phyloP scores from a whole-genome alignment of 345 rosid species.

The Aethionema arabicum region DNA sequence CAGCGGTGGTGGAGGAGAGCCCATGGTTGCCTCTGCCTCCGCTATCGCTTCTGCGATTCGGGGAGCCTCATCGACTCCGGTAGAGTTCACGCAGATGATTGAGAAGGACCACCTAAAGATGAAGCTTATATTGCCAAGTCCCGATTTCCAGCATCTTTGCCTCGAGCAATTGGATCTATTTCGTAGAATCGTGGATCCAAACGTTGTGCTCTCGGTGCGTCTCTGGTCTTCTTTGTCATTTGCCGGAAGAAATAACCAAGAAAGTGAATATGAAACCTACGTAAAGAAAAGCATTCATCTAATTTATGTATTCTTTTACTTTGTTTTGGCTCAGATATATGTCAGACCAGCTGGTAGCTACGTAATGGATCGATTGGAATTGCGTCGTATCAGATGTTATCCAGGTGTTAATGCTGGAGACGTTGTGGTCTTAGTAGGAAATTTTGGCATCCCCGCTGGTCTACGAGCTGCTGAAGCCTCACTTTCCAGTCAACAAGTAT shows the following conservation, averaged over 20 bases:
- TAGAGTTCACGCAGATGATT: conserved; percentile 65
- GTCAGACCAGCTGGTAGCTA: conserved; percentile 95
- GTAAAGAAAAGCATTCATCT: background rate
- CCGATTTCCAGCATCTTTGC: conserved; percentile 81
- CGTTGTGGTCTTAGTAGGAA: conserved; percentile 71
- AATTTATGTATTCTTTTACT: background rate
- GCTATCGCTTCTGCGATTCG: conserved; percentile 78
- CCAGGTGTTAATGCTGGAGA: conserved; percentile 53
- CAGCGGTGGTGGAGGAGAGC: conserved; percentile 13
- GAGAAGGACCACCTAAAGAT: conserved; percentile 52
- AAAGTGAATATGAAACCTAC: background rate
- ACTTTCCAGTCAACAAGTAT: conserved; percentile 70
- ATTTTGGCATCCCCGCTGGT: conserved; percentile 69
- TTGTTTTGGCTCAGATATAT: conserved; percentile 50
- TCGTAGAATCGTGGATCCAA: conserved; percentile 67
- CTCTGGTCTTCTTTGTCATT: background rate
- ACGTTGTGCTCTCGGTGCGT: conserved; percentile 70
- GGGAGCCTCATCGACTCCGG: conserved; percentile 60
- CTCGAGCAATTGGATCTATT: conserved; percentile 78
- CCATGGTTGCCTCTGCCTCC: conserved; percentile 63
- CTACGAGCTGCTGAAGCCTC: conserved; percentile 83
- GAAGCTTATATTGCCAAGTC: conserved; percentile 68
- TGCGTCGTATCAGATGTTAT: conserved; percentile 65
- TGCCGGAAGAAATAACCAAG: background rate
- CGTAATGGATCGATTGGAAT: conserved; percentile 89